Evolutionary conservation across 2,329 filamentous ascomycete species (phyloP).

Genomic region (Hymenoscyphus albidus): DNA sequence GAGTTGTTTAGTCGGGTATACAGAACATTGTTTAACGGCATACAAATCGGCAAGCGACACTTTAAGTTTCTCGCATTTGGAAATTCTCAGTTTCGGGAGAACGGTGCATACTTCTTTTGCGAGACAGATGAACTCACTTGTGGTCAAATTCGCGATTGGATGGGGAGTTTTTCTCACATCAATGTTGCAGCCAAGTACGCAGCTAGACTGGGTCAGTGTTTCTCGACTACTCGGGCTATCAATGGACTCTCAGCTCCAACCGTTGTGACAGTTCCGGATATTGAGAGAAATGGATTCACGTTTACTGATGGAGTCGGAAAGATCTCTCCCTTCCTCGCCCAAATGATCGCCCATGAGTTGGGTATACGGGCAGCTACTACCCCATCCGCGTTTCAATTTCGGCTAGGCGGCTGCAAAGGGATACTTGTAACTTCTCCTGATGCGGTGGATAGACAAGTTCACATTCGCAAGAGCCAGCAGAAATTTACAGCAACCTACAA

Average conservation of each 20-base stretch:
- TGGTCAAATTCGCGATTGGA: slow-evolving; percentile 74
- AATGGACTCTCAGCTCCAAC: slow-evolving; percentile 56
- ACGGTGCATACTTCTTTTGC: slow-evolving; percentile 90
- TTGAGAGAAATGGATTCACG: slow-evolving; percentile 62
- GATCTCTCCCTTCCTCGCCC: slow-evolving; percentile 75
- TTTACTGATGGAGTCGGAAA: slow-evolving; percentile 95
- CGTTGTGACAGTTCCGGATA: slow-evolving; percentile 60
- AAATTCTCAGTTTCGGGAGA: slow-evolving; percentile 90
- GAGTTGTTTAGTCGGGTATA: slow-evolving; percentile 72
- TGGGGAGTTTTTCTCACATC: slow-evolving; percentile 83
- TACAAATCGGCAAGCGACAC: slow-evolving; percentile 73
- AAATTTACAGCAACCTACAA: slow-evolving; percentile 75
- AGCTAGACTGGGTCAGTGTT: slow-evolving; percentile 87
- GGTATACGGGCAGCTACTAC: slow-evolving; percentile 53
- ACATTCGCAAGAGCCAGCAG: slow-evolving; percentile 78
- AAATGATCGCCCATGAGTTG: slow-evolving; percentile 69
- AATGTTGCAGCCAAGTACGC: slow-evolving; percentile 83
- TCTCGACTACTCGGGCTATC: slow-evolving; percentile 84
- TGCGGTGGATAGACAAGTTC: slow-evolving; percentile 63
- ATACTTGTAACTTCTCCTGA: slow-evolving; percentile 74
- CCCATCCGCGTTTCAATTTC: slow-evolving; percentile 87
- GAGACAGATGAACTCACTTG: slow-evolving; percentile 63
- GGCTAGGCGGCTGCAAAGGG: slow-evolving; percentile 88
- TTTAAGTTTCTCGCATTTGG: slow-evolving; percentile 93
- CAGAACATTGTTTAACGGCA: slow-evolving; percentile 70